These are phyloP conservation scores for Verbascum thapsus DNA, from an alignment of 257 asterid genomes.

Conservation along the genomic window DNA sequence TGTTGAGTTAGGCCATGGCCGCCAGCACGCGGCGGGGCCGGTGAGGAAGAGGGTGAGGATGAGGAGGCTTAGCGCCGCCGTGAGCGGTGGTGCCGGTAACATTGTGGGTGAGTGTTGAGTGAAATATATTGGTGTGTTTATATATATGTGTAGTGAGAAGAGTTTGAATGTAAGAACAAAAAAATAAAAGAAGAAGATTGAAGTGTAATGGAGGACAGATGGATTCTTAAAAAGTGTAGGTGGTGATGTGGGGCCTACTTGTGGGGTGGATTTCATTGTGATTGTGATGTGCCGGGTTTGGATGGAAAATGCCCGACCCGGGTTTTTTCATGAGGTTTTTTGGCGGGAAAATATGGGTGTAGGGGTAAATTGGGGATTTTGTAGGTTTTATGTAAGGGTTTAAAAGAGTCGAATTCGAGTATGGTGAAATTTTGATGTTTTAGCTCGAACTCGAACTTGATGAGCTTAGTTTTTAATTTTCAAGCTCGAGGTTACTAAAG, in stretches of 20 bases:
- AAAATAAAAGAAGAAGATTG: too few relatives aligned
- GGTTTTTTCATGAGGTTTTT: slow-evolving; percentile 8
- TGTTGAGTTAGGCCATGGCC: slow-evolving; percentile 81
- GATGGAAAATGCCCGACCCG: too few relatives aligned
- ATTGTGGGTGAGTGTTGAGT: slow-evolving; percentile 25
- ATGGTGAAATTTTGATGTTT: too few relatives aligned
- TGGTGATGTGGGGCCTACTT: slow-evolving; percentile 46
- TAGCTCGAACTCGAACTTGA: too few relatives aligned
- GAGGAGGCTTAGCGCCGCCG: slow-evolving; percentile 29
- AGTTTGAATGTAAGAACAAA: too few relatives aligned
- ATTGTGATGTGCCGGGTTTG: slow-evolving; percentile 32
- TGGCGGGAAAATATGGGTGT: slow-evolving; percentile 47
- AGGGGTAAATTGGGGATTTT: slow-evolving; percentile 44
- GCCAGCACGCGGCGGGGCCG: slow-evolving; percentile 50
- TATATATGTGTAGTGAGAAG: too few relatives aligned
- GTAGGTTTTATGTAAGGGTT: too few relatives aligned
- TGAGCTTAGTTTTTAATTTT: too few relatives aligned
- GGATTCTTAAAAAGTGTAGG: slow-evolving; percentile 59
- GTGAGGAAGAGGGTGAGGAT: slow-evolving; percentile 31
- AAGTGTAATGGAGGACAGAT: slow-evolving; percentile 74
- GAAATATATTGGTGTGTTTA: slow-evolving; percentile 10
- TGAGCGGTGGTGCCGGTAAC: slow-evolving; percentile 31
- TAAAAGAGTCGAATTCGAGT: too few relatives aligned
- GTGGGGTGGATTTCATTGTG: slow-evolving; percentile 24
- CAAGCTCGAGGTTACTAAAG: too few relatives aligned